Evolutionary conservation across 1,139 yeast species (phyloP).

Genomic region (Geotrichum cucujoidarum): DNA sequence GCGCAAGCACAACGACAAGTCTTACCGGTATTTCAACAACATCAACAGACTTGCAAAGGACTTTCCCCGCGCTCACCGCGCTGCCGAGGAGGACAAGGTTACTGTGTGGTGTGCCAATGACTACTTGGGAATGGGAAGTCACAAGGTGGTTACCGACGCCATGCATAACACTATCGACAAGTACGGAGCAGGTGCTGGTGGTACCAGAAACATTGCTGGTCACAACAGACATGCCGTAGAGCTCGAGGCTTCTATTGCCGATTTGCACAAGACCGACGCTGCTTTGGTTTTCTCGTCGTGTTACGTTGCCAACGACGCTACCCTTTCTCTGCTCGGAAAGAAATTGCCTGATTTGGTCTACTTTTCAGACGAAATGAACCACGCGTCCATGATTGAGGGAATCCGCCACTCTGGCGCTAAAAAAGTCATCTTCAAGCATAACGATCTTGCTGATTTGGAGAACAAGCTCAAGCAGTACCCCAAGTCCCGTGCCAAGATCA

Average conservation of each 20-base stretch:
- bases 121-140: constrained; percentile 89
- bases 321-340: constrained; percentile 86
- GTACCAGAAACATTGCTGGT: constrained; percentile 97
- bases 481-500: constrained; percentile 77
- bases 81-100: constrained; percentile 68
- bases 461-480: constrained; percentile 73
- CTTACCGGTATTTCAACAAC: constrained; percentile 93
- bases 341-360: constrained; percentile 84
- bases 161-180: constrained; percentile 79
- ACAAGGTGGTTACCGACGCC: constrained; percentile 61
- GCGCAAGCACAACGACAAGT: constrained; percentile 78
- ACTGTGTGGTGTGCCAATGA: constrained; percentile 99
- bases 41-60: constrained; percentile 92
- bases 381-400: constrained; percentile 97
- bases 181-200: constrained; percentile 99
- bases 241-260: constrained; percentile 81
- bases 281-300: constrained; percentile 94
- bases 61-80: constrained; percentile 88
- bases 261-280: constrained; percentile 89
- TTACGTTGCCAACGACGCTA: constrained; percentile 95
- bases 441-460: constrained; percentile 79
- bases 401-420: constrained; percentile 83
- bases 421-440: constrained; percentile 89
- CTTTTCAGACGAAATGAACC: constrained; percentile 89
- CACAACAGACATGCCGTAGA: constrained; percentile 84